A percentile compares a stretch with the other conserved stretches of the same genome.
These are phyloP conservation scores for Plicaturopsis crispa DNA, from an alignment of 768 basidiomycete species.

Conservation along the genomic window DNA sequence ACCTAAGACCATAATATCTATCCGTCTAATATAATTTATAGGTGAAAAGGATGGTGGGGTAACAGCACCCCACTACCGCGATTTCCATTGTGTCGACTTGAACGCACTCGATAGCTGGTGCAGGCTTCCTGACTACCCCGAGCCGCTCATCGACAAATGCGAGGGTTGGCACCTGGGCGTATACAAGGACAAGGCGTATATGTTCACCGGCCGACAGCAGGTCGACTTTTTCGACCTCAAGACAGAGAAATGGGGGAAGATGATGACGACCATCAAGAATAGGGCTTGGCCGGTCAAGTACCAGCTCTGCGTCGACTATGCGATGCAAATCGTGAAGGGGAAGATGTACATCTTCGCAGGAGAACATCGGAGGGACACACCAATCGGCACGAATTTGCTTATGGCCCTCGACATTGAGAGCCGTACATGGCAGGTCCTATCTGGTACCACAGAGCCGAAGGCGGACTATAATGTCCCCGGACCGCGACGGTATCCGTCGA, in stretches of 20 bases:
- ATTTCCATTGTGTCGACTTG: slow-evolving; percentile 14
- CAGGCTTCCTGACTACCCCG: slow-evolving; percentile 9
- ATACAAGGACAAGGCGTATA: slow-evolving; percentile 24
- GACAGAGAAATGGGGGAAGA: slow-evolving; percentile 23
- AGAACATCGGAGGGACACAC: slow-evolving; percentile 14
- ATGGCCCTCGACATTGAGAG: slow-evolving; percentile 28
- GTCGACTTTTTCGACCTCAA: slow-evolving; percentile 29
- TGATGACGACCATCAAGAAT: slow-evolving; percentile 17
- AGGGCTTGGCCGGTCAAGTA: slow-evolving; percentile 7
- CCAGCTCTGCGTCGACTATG: slow-evolving; percentile 7
- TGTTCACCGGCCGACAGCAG: slow-evolving; percentile 22
- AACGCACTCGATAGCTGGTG: slow-evolving; percentile 11
- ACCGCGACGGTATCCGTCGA: slow-evolving; percentile 23
- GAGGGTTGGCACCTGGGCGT: slow-evolving; percentile 11
- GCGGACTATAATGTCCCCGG: slow-evolving; percentile 19
- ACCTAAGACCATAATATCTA: not conserved
- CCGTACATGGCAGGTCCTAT: slow-evolving; percentile 21
- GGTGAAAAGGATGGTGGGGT: too few relatives aligned
- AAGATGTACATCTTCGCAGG: slow-evolving; percentile 34
- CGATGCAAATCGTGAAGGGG: slow-evolving; percentile 14
- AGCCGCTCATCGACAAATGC: not conserved
- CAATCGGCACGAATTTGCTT: slow-evolving; percentile 29
- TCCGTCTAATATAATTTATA: too few relatives aligned
- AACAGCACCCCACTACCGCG: slow-evolving; percentile 8
- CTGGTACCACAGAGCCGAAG: slow-evolving; percentile 4